Percentiles rank a stretch among this genome's conserved stretches.
Evolutionary conservation across 179 eudicot genomes (phyloP).

Genomic region (Camellia oleifera): DNA sequence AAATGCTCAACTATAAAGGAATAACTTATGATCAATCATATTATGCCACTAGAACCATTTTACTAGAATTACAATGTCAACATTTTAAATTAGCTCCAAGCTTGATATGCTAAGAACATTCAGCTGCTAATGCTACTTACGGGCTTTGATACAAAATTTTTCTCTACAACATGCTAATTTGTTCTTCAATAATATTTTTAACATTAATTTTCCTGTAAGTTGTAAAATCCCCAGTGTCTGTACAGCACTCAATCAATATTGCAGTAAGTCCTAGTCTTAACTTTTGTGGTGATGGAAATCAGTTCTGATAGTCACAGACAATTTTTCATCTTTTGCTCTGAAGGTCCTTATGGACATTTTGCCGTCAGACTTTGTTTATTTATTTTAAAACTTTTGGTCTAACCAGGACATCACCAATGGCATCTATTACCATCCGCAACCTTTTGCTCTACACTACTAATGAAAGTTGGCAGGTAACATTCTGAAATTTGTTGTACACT

Average conservation of each 20-base stretch:
- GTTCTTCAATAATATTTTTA: neutral
- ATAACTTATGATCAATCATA: neutral
- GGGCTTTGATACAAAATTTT: neutral
- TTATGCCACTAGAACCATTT: neutral
- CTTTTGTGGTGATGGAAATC: neutral
- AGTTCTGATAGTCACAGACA: no score
- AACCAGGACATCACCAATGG: constrained; percentile 94
- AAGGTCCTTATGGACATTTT: neutral
- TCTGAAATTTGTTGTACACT: neutral
- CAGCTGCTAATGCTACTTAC: neutral
- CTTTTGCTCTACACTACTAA: constrained; percentile 88
- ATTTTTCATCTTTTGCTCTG: no score
- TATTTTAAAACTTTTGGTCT: neutral
- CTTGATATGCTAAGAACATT: neutral
- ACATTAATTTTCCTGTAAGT: neutral
- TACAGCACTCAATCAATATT: neutral
- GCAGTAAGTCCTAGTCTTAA: neutral
- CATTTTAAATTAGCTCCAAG: neutral
- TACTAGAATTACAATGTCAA: neutral
- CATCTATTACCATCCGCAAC: constrained; percentile 85
- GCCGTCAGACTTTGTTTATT: neutral
- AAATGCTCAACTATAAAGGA: neutral
- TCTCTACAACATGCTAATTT: neutral
- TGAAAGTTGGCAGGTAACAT: constrained; percentile 82
- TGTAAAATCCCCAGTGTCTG: neutral